Percentiles rank a stretch among this genome's conserved stretches.
These are phyloP conservation scores for Clohesyomyces aquaticus DNA, from an alignment of 495 filamentous ascomycete species.

Conservation along the genomic window DNA sequence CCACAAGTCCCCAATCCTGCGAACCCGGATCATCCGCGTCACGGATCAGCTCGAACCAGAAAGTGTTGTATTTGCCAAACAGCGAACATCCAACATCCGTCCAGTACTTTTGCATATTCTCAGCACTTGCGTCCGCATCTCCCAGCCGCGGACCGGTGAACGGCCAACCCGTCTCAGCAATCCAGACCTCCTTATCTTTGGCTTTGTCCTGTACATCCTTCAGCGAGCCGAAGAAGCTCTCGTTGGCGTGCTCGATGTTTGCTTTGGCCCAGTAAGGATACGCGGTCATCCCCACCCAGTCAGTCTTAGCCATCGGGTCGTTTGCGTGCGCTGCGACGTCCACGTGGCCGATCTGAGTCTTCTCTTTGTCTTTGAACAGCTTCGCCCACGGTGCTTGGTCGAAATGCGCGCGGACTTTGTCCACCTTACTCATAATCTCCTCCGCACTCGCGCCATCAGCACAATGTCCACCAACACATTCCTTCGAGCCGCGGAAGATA, in stretches of 20 bases:
- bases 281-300: constrained; percentile 56
- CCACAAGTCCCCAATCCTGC: too few relatives aligned
- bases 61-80: too few relatives aligned
- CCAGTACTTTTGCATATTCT: constrained; percentile 38
- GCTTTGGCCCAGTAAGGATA: constrained; percentile 58
- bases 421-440: neutral
- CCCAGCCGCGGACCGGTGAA: constrained; percentile 45
- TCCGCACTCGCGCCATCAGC: neutral
- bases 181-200: constrained; percentile 55
- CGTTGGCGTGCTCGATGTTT: constrained; percentile 49
- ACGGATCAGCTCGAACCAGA: too few relatives aligned
- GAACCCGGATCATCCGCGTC: too few relatives aligned
- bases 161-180: constrained; percentile 60
- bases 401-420: neutral
- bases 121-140: constrained; percentile 8
- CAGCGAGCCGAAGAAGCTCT: constrained; percentile 42
- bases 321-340: constrained; percentile 8
- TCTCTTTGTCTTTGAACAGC: neutral
- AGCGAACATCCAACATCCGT: constrained; percentile 43
- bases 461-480: constrained; percentile 49
- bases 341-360: constrained; percentile 22
- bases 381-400: neutral
- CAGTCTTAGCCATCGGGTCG: constrained; percentile 47
- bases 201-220: constrained; percentile 36
- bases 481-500: constrained; percentile 72